These are phyloP conservation scores for Fragaria nilgerrensis DNA, from an alignment of 306 rosid species.

Conservation along the genomic window DNA sequence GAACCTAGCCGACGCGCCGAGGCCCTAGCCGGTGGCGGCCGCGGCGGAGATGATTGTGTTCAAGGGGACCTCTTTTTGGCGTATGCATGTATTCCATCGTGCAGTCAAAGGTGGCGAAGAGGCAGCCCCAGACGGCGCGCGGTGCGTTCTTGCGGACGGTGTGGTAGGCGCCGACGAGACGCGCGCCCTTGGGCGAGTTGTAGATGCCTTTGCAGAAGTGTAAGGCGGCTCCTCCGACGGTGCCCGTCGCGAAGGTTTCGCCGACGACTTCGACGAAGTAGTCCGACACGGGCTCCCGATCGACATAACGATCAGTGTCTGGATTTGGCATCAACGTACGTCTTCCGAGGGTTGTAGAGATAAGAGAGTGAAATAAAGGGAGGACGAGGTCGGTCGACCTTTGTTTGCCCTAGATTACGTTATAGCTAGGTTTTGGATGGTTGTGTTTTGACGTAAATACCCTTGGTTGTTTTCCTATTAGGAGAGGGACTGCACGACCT, in stretches of 20 bases:
- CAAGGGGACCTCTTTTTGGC: constrained; percentile 95
- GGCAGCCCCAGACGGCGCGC: constrained; percentile 88
- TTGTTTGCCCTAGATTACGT: neutral
- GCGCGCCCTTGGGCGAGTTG: constrained; percentile 69
- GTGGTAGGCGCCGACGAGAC: constrained; percentile 69
- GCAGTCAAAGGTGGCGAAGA: constrained; percentile 83
- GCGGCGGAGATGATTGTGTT: constrained; percentile 81
- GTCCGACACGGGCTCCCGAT: too few species aligned
- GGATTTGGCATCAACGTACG: constrained; percentile 61
- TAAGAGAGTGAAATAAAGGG: neutral
- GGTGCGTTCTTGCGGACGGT: constrained; percentile 87
- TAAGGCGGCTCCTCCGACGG: constrained; percentile 86
- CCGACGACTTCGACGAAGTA: constrained; percentile 31
- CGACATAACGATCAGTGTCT: constrained; percentile 29
- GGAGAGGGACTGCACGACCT: too few species aligned
- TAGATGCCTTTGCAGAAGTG: constrained; percentile 76
- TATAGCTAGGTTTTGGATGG: neutral
- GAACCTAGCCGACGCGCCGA: constrained; percentile 46
- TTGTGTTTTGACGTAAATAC: neutral
- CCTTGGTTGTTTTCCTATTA: neutral
- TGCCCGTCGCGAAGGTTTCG: constrained; percentile 96
- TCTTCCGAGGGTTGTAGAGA: neutral
- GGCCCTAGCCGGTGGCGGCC: constrained; percentile 76
- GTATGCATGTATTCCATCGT: constrained; percentile 63
- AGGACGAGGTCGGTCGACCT: neutral